Evolutionary conservation across 177 flowering plant genomes (phyloP).

Genomic region (Vitis hybrid): DNA sequence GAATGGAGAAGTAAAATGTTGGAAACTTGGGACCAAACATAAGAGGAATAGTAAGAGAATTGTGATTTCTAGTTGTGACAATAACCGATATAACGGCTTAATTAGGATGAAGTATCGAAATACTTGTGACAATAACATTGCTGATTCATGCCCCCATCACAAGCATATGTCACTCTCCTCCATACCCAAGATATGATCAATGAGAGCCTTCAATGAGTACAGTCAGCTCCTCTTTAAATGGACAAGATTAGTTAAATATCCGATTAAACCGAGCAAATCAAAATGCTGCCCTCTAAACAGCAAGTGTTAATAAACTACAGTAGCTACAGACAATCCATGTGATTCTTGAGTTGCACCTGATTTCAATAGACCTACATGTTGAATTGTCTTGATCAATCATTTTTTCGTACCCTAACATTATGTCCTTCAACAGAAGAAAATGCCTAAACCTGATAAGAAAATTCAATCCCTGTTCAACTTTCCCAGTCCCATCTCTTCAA

Average conservation of each 20-base stretch:
- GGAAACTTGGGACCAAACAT: no score
- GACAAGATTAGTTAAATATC: no score
- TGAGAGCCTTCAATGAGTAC: no score
- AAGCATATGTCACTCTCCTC: not conserved
- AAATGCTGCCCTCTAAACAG: not conserved
- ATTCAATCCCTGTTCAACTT: not conserved
- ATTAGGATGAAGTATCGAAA: no score
- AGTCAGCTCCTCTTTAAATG: no score
- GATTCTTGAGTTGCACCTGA: slow-evolving; percentile 12
- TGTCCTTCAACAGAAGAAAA: not conserved
- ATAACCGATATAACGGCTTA: no score
- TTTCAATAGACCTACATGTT: slow-evolving; percentile 21
- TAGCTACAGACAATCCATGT: slow-evolving; percentile 26
- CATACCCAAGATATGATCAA: not conserved
- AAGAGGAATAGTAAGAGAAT: no score
- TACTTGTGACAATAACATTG: no score
- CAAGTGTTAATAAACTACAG: not conserved
- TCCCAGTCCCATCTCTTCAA: slow-evolving; percentile 6
- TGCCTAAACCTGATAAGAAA: not conserved
- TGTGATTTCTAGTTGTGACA: no score
- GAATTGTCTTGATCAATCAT: not conserved
- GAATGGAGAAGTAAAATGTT: no score
- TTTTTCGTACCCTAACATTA: not conserved
- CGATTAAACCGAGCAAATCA: not conserved
- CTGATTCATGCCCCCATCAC: not conserved